These are phyloP conservation scores for Citeromyces hawaiiensis DNA, from an alignment of 1,139 yeast genomes.

Conservation along the genomic window DNA sequence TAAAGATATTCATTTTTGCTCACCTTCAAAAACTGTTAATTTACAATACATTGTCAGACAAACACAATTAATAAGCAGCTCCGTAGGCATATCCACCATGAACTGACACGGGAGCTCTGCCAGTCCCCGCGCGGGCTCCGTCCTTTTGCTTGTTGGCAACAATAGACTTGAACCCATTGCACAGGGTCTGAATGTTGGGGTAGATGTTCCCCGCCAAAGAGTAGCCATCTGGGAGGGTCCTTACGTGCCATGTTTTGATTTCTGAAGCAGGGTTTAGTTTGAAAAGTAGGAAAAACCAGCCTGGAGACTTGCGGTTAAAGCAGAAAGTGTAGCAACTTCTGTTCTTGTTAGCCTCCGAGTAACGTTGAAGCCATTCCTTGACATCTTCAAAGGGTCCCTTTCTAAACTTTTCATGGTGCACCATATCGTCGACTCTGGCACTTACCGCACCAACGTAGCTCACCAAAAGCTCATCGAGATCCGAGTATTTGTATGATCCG, in stretches of 20 bases:
- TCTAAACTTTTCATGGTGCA: slow-evolving; percentile 78
- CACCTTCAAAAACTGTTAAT: too few relatives aligned
- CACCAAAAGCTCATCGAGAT: slow-evolving; percentile 86
- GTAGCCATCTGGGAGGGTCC: slow-evolving; percentile 78
- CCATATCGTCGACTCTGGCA: slow-evolving; percentile 73
- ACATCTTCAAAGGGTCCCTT: slow-evolving; percentile 73
- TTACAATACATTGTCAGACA: too few relatives aligned
- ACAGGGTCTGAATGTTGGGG: slow-evolving; percentile 75
- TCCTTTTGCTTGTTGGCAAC: slow-evolving; percentile 13
- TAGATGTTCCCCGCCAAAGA: slow-evolving; percentile 67
- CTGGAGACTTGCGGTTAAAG: slow-evolving; percentile 83
- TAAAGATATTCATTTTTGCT: too few relatives aligned
- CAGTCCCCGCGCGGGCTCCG: slow-evolving; percentile 3
- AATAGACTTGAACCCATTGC: slow-evolving; percentile 81
- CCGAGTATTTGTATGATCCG: slow-evolving; percentile 62
- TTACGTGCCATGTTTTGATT: slow-evolving; percentile 80
- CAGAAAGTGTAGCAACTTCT: slow-evolving; percentile 89
- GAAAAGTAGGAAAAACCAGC: slow-evolving; percentile 79
- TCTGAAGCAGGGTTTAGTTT: slow-evolving; percentile 63
- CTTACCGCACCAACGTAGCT: slow-evolving; percentile 82
- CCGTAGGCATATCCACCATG: slow-evolving; percentile 4
- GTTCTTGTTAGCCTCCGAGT: slow-evolving; percentile 82
- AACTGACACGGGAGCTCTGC: slow-evolving; percentile 3
- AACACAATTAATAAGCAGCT: too few relatives aligned
- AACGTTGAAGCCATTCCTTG: slow-evolving; percentile 76